phyloP scores from a whole-genome alignment of 805 yeast species.

The Grigorovia transvaalensis region DNA sequence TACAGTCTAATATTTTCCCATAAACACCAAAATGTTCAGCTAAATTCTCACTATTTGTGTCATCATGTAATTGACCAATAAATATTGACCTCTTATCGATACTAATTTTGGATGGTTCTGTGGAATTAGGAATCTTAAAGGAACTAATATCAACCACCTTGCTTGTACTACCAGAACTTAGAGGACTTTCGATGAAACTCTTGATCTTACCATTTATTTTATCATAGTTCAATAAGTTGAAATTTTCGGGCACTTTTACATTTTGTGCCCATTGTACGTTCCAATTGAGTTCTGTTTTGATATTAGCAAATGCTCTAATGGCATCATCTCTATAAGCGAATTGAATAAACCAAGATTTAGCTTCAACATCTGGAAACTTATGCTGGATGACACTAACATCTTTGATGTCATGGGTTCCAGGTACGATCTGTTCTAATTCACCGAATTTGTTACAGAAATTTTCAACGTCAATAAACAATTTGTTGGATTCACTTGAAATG shows the following conservation, averaged over 20 bases:
- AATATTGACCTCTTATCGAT: conserved; percentile 69
- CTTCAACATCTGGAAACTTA: background rate
- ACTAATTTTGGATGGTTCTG: conserved; percentile 17
- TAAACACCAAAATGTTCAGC: conserved; percentile 51
- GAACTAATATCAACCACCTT: background rate
- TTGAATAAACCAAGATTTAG: conserved; percentile 59
- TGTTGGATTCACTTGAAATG: conserved; percentile 30
- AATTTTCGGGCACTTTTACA: conserved; percentile 41
- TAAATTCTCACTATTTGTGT: conserved; percentile 46
- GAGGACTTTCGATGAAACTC: background rate
- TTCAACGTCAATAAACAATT: conserved; percentile 29
- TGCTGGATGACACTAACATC: conserved; percentile 10
- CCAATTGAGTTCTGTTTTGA: conserved; percentile 45
- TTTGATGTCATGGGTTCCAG: conserved; percentile 12
- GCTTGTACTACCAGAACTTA: background rate
- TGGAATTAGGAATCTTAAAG: background rate
- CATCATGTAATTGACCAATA: conserved; percentile 58
- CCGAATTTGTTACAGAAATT: conserved; percentile 47
- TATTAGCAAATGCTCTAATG: conserved; percentile 66
- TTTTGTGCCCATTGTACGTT: conserved; percentile 82
- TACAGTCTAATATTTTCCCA: conserved; percentile 51
- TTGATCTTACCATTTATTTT: conserved; percentile 1
- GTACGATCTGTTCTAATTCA: conserved; percentile 59
- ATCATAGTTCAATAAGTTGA: conserved; percentile 15
- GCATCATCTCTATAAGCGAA: conserved; percentile 82